Base-by-base conservation (phyloP, 2,329 filamentous ascomycete genomes). In the Truncatella angustata region DNA sequence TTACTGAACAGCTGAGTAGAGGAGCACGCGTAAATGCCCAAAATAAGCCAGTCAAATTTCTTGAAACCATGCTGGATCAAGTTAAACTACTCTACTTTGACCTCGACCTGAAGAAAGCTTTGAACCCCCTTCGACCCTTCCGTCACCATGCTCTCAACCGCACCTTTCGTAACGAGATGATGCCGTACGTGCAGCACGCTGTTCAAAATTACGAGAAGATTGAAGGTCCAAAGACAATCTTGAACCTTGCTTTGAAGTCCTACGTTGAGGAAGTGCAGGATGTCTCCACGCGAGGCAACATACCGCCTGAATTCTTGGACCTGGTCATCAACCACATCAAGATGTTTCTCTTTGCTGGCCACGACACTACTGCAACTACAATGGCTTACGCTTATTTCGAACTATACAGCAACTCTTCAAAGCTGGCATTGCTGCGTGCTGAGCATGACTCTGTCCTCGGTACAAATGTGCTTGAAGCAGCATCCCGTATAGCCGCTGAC, bases 371-470 rank as follows among this genome's bases (percentile, higher is more conserved):
- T 0, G 62, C 62, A 11, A 62, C 53, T 11, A 62, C 63, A 5
- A 53, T 69, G 1, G 60, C 58, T 5, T 65, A 60, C 28, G 50
- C 48, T 30, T 64, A 63, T 42, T 57, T 63, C 49, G 42, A 60
- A 4, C 55, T 66, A 1, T 37, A 55, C 37, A 55, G 56, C 16
- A 54, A 67, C 49, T 64, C 66, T 0, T 51, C 59, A 1, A 52
- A 46, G 4, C 53, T 61, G 5, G 58, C 60, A 5, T 56, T 50
- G 4, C 42, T 67, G 3, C 58, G 66, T 14, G 59, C 58, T 1
- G 67, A 70, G 51, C 63, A 65, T 36, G 59, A 68, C 47, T 64
- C 66, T 2, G 59, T 73, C 4, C 52, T 72, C 4, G 66, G 68
- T 0, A 44, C 56, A 2, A 60, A 68, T 39, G 57, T 60, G 6